A percentile compares a stretch with the other conserved stretches of the same genome.
These are phyloP conservation scores for Stylosanthes scabra DNA, from an alignment of 331 rosid species.

Conservation along the genomic window DNA sequence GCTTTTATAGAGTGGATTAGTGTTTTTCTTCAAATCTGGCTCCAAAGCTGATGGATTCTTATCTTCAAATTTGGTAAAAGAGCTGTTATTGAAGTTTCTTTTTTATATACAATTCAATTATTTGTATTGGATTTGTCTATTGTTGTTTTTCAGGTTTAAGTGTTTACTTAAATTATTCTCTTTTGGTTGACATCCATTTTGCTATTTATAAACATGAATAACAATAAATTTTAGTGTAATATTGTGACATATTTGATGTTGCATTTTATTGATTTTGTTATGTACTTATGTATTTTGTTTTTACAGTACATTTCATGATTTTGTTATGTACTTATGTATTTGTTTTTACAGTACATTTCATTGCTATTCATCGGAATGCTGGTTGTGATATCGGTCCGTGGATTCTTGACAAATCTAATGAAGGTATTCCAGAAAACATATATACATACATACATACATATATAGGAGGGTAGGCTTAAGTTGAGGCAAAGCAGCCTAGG, in stretches of 20 bases:
- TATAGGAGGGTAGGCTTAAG: background rate
- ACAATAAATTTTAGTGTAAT: conserved; percentile 21
- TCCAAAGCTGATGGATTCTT: background rate
- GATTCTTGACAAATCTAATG: conserved; percentile 96
- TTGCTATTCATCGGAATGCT: conserved; percentile 90
- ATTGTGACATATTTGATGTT: conserved; percentile 24
- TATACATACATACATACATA: too few species aligned
- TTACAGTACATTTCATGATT: conserved; percentile 80
- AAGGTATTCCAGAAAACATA: conserved; percentile 59
- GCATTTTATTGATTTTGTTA: conserved; percentile 18
- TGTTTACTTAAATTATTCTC: background rate
- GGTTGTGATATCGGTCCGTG: conserved; percentile 94
- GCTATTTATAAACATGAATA: background rate
- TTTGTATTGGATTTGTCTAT: conserved; percentile 27
- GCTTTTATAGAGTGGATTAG: conserved; percentile 20
- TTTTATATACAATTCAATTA: conserved; percentile 17
- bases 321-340: background rate
- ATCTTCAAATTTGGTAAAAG: conserved; percentile 10
- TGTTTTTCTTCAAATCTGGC: conserved; percentile 28
- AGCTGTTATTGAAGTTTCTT: background rate
- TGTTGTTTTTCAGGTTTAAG: conserved; percentile 14
- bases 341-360: conserved; percentile 80
- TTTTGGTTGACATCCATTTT: conserved; percentile 21
- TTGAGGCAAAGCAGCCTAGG: conserved; percentile 11
- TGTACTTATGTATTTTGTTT: conserved; percentile 4